Conservation (phyloP, 2,329 filamentous ascomycete genomes). For the Diaporthe longicolla region DNA sequence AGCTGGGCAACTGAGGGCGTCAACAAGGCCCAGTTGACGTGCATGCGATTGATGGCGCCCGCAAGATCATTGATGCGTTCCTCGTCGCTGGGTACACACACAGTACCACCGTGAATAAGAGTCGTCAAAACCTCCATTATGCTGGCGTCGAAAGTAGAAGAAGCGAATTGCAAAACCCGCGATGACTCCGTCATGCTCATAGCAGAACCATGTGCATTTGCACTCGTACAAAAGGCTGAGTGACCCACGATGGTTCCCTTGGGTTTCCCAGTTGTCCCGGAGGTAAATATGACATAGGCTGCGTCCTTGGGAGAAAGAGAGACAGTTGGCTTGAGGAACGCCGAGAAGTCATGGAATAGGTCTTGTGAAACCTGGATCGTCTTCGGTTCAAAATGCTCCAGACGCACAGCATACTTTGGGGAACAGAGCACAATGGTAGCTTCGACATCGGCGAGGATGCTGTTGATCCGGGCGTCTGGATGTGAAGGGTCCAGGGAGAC, state of each 20-base stretch:
- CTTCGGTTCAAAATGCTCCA: constrained; percentile 13
- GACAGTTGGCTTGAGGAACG: background rate
- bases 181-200: constrained; percentile 46
- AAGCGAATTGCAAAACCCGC: constrained; percentile 52
- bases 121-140: constrained; percentile 46
- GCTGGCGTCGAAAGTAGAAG: constrained; percentile 51
- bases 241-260: constrained; percentile 63
- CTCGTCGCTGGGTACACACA: constrained; percentile 56
- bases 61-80: constrained; percentile 55
- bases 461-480: constrained; percentile 53
- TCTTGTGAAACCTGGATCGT: background rate
- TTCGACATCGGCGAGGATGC: constrained; percentile 51
- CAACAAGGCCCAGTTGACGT: constrained; percentile 41
- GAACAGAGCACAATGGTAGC: constrained; percentile 41
- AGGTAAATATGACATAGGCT: constrained; percentile 63
- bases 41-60: constrained; percentile 42
- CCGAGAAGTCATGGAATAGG: background rate
- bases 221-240: background rate
- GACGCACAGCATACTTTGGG: constrained; percentile 7
- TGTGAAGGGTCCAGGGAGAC: constrained; percentile 54
- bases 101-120: constrained; percentile 48
- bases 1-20: constrained; percentile 38
- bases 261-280: constrained; percentile 67
- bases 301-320: background rate
- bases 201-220: constrained; percentile 42